These are phyloP conservation scores for Hevea brasiliensis DNA, from an alignment of 345 rosid species.

Conservation along the genomic window DNA sequence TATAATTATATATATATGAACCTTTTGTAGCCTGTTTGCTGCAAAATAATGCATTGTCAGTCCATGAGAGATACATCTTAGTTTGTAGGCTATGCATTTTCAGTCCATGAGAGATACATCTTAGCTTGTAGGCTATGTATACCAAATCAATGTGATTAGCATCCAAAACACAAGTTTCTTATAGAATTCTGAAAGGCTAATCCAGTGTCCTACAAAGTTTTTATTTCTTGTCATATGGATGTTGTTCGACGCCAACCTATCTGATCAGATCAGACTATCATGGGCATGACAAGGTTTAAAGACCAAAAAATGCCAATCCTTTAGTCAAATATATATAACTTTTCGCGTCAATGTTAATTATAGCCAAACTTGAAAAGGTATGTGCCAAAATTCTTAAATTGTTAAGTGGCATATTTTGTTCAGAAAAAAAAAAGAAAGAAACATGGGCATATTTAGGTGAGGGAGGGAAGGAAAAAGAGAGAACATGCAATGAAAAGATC, in stretches of 20 bases:
- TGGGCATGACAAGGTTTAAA: no score
- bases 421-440: no score
- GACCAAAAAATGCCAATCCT: no score
- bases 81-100: neutral
- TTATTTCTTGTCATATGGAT: neutral
- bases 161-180: neutral
- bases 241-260: neutral
- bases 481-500: no score
- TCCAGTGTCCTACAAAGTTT: neutral
- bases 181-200: neutral
- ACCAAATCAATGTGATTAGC: neutral
- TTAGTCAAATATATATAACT: no score
- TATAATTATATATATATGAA: neutral
- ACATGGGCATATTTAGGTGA: no score
- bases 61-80: neutral
- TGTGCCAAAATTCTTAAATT: no score
- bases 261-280: no score
- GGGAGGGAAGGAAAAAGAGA: no score
- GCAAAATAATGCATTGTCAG: neutral
- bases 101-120: neutral
- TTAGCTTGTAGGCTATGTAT: neutral
- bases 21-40: neutral
- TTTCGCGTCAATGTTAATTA: no score
- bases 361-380: no score
- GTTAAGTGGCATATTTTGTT: no score